Evolutionary conservation across 345 rosid species (phyloP), one percentile per base, ranked within the genome.

Genomic region (Populus euphratica): DNA sequence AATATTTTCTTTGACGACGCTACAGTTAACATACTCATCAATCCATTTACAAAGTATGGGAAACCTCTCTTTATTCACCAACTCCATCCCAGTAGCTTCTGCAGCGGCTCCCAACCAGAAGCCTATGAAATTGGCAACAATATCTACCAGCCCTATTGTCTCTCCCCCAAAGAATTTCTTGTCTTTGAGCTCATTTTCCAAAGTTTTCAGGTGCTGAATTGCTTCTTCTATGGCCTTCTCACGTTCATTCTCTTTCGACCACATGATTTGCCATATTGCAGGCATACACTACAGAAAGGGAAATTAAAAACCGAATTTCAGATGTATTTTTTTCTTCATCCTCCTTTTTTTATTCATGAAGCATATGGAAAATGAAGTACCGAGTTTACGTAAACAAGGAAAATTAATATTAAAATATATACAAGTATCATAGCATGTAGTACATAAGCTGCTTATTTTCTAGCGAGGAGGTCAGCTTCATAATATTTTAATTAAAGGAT

Each of bases 121-220:
- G 14, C 78, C 84, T 50, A 87, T 27, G 75, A 86, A 81, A 79
- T 69, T 81, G 18, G 85, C 90, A 3, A 61, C 88, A 35, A 92
- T 88, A 71, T 92, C 97, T 49, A 90, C 90, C 43, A 85, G 52
- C 17, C 93, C 94, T 38, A 89, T 82, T 8, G 36, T 86, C 16
- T 92, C 91, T 56, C 92, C 91, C 56, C 97, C 94, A 7, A 92
- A 88, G 84, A 87, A 88, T 70, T 3, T 88, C 77, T 84, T 89
- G 43, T 83, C 83, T 39, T 72, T 81, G 33, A 90, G 89, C 81
- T 90, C 90, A 41, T 83, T 81, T 78, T 89, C 97, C 0, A 92
- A 85, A 6, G 18, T 31, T 79, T 76, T 84, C 52, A 90, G 81
- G 79, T 78, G 36, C 21, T 81, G 82, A 4, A 5, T 5, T 12